These are phyloP conservation scores for Phylloporus arenicola DNA, from an alignment of 768 basidiomycete species.

Conservation along the genomic window DNA sequence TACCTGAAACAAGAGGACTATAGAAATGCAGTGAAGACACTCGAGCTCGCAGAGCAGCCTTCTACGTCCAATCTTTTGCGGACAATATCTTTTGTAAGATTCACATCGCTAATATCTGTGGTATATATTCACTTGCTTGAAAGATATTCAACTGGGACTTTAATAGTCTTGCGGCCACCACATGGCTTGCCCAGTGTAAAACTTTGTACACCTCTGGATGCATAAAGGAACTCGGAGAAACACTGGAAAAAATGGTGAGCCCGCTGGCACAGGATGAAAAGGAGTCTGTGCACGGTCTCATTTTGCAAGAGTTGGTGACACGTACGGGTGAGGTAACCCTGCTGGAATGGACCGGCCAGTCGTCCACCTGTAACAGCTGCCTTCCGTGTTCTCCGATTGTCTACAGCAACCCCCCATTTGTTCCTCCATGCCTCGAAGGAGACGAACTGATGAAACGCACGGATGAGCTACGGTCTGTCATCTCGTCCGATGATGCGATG, in stretches of 20 bases:
- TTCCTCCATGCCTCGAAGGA: not conserved
- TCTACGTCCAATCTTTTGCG: conserved; percentile 22
- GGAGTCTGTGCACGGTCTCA: not conserved
- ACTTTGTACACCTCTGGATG: not conserved
- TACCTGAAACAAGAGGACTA: conserved; percentile 1
- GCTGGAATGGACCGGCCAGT: not conserved
- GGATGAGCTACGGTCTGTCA: not conserved
- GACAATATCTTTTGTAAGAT: not conserved
- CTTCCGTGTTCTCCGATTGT: not conserved
- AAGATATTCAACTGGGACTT: conserved; percentile 4
- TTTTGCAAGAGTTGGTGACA: not conserved
- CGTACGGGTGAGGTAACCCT: not conserved
- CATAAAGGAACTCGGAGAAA: not conserved
- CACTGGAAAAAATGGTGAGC: not conserved
- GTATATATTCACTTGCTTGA: not conserved
- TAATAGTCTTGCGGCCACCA: not conserved
- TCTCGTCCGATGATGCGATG: not conserved
- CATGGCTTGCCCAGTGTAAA: not conserved
- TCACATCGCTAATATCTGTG: not conserved
- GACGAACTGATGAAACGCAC: not conserved
- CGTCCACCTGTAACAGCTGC: not conserved
- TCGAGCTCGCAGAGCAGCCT: not conserved
- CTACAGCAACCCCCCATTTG: not conserved
- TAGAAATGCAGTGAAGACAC: not conserved
- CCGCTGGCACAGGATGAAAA: not conserved